Percentiles rank a stretch among this genome's conserved stretches.
phyloP scores from a whole-genome alignment of 805 yeast species.

The Grigorovia humatica region DNA sequence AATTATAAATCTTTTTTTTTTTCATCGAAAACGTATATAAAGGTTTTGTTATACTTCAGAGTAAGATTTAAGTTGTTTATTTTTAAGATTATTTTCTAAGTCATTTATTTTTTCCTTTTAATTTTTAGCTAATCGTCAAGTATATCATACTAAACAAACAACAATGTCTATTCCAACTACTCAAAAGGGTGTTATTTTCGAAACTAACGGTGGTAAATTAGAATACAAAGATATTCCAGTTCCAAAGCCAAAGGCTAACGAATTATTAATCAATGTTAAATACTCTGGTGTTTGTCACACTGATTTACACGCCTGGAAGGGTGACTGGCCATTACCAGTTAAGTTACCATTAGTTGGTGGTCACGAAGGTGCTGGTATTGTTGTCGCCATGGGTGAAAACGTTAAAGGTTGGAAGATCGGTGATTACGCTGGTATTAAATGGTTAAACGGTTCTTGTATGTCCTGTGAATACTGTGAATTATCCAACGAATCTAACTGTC shows the following conservation, averaged over 20 bases:
- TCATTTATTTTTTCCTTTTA: neutral
- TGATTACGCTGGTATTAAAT: constrained; percentile 57
- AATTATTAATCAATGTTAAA: constrained; percentile 54
- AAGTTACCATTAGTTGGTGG: constrained; percentile 59
- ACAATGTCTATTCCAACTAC: constrained; percentile 35
- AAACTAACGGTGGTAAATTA: constrained; percentile 34
- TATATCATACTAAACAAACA: constrained; percentile 1
- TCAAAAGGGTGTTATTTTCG: constrained; percentile 42
- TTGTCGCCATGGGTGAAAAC: constrained; percentile 50
- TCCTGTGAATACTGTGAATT: constrained; percentile 53
- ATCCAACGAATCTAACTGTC: constrained; percentile 55
- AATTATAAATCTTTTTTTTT: too few relatives aligned
- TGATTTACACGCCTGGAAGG: constrained; percentile 66
- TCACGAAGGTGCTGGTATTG: constrained; percentile 67
- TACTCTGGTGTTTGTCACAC: constrained; percentile 72
- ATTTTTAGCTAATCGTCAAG: neutral
- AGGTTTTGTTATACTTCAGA: neutral
- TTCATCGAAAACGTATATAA: too few relatives aligned
- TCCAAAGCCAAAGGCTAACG: constrained; percentile 54
- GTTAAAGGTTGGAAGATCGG: constrained; percentile 54
- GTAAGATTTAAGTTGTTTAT: too few relatives aligned
- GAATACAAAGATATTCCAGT: constrained; percentile 44
- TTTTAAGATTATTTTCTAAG: too few relatives aligned
- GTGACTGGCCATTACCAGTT: constrained; percentile 57
- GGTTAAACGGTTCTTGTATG: constrained; percentile 61